These are phyloP conservation scores for Dissoconium aciculare DNA, from an alignment of 2,329 filamentous ascomycete genomes.

Conservation along the genomic window DNA sequence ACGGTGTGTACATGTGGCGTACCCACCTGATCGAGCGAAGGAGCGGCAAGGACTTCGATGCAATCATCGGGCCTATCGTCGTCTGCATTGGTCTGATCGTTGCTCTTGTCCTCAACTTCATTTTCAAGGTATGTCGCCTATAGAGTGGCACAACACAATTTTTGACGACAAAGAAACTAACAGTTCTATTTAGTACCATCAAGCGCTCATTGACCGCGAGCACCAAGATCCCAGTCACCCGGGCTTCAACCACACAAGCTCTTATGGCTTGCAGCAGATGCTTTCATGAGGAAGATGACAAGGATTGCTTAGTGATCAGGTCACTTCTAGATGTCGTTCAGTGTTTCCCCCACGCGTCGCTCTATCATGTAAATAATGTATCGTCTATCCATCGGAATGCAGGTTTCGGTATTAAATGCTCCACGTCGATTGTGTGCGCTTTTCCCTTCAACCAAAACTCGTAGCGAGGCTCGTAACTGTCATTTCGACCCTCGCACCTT, in stretches of 20 bases:
- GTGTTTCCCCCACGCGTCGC: too few species aligned
- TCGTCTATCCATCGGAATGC: too few species aligned
- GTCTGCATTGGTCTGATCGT: constrained; percentile 65
- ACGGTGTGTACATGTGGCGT: constrained; percentile 62
- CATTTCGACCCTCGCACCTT: too few species aligned
- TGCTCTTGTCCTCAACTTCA: constrained; percentile 75
- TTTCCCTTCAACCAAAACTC: too few species aligned
- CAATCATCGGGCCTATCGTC: constrained; percentile 66
- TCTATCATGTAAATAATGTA: too few species aligned
- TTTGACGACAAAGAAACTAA: not conserved
- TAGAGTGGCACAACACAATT: constrained; percentile 4
- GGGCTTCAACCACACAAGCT: constrained; percentile 1
- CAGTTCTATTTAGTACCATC: constrained; percentile 1
- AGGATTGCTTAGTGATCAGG: too few species aligned
- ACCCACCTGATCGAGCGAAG: constrained; percentile 66
- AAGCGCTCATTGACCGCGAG: not conserved
- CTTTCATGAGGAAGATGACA: too few species aligned
- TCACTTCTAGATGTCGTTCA: too few species aligned
- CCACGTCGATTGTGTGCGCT: too few species aligned
- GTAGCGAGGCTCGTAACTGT: too few species aligned
- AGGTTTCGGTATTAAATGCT: too few species aligned
- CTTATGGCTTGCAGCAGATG: not conserved
- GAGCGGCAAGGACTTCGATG: constrained; percentile 88
- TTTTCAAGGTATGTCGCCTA: constrained; percentile 55
- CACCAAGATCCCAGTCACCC: not conserved